These are phyloP conservation scores for Setaria viridis DNA, from an alignment of 202 grass and related monocot genomes.

Conservation along the genomic window DNA sequence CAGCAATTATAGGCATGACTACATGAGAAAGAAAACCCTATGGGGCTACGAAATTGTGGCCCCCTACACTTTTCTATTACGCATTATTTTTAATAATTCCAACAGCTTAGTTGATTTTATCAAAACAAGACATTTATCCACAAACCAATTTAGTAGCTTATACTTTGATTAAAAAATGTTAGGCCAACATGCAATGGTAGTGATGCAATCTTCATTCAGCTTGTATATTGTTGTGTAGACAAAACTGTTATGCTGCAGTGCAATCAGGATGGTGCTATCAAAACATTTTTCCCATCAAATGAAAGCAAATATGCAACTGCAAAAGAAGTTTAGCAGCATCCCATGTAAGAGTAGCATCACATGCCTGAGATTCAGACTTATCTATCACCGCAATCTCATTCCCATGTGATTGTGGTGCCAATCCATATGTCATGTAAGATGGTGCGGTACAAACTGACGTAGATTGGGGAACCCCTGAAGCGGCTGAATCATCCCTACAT, in stretches of 20 bases:
- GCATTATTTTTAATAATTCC: not conserved
- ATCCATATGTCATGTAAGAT: conserved; percentile 54
- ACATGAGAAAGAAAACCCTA: not conserved
- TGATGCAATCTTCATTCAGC: not conserved
- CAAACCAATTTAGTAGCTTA: not conserved
- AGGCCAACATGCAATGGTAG: not conserved
- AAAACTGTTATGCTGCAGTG: not conserved
- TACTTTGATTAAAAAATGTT: conserved; percentile 9
- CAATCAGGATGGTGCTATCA: not conserved
- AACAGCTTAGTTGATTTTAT: not conserved
- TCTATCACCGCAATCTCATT: conserved; percentile 60
- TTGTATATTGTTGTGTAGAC: not conserved
- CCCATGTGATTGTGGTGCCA: conserved; percentile 44
- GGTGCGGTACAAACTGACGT: conserved; percentile 38
- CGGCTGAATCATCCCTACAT: conserved; percentile 44
- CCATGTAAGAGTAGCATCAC: conserved; percentile 33
- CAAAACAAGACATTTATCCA: not conserved
- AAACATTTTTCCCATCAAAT: not conserved
- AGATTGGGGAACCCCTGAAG: conserved; percentile 43
- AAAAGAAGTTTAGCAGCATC: not conserved
- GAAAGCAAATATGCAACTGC: not conserved
- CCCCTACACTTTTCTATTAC: not conserved
- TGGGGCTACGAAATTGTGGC: not conserved
- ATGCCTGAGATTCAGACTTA: conserved; percentile 55
- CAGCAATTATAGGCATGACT: not conserved